Evolutionary conservation across 495 filamentous ascomycete genomes (phyloP).

Genomic region (Aspergillus egyptiacus): DNA sequence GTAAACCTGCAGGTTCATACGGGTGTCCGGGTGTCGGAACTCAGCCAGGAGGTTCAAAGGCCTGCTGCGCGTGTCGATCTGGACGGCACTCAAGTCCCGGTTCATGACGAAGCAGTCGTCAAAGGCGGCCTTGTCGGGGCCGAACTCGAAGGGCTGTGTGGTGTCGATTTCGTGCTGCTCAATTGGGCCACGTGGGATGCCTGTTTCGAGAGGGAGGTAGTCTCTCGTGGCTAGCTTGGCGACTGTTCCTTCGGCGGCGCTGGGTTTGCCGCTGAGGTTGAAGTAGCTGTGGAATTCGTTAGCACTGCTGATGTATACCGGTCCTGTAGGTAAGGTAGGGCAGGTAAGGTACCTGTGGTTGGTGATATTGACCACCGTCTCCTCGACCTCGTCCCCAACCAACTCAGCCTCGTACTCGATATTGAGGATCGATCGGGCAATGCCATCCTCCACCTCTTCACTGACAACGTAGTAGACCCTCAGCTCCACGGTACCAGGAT

Average conservation of each 20-base stretch:
- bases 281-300: slow-evolving; percentile 68
- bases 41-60: slow-evolving; percentile 59
- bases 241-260: slow-evolving; percentile 63
- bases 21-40: slow-evolving; percentile 63
- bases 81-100: slow-evolving; percentile 52
- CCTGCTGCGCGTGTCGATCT: slow-evolving; percentile 67
- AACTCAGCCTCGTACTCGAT: slow-evolving; percentile 88
- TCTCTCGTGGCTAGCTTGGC: slow-evolving; percentile 63
- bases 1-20: slow-evolving; percentile 73
- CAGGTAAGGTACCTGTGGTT: slow-evolving; percentile 71
- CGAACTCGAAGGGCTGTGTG: slow-evolving; percentile 59
- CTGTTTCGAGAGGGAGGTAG: slow-evolving; percentile 69
- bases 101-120: slow-evolving; percentile 88
- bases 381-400: slow-evolving; percentile 65
- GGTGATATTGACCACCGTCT: slow-evolving; percentile 85
- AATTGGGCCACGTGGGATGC: slow-evolving; percentile 53
- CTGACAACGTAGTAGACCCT: slow-evolving; percentile 71
- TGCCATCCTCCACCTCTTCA: slow-evolving; percentile 51
- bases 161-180: slow-evolving; percentile 51
- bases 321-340: background rate
- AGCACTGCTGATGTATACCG: background rate
- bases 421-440: slow-evolving; percentile 59
- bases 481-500: slow-evolving; percentile 75
- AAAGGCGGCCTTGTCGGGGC: slow-evolving; percentile 60
- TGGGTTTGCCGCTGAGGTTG: slow-evolving; percentile 63